A percentile compares a stretch with the other conserved stretches of the same genome.
Evolutionary conservation across 139 green algal species (phyloP).

Genomic region (Spirogloea muscicola): DNA sequence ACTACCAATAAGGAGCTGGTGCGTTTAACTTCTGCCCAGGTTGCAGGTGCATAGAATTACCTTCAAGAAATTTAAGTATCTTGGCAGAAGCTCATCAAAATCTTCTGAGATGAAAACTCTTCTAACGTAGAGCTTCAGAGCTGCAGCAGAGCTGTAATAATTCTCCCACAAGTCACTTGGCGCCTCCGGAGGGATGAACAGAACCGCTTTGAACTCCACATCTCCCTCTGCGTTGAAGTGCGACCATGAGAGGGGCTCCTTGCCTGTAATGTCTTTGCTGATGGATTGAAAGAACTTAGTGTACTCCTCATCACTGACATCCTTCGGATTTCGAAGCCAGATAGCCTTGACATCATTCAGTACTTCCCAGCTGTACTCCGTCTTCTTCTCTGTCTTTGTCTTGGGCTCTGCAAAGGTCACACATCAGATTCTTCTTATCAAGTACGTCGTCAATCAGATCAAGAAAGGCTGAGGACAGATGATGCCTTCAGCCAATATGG

Average conservation of each 20-base stretch:
- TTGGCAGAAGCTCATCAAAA: conserved; percentile 87
- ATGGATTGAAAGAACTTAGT: conserved; percentile 94
- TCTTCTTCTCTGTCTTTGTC: conserved; percentile 79
- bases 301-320: conserved; percentile 92
- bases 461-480: not conserved
- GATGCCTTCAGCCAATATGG: no score
- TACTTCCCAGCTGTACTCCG: conserved; percentile 82
- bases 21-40: no score
- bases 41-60: conserved; percentile 34
- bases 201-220: conserved; percentile 94
- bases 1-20: no score
- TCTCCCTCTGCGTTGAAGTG: conserved; percentile 98
- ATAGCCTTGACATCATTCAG: conserved; percentile 95
- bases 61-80: conserved; percentile 68
- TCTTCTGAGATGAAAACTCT: conserved; percentile 93
- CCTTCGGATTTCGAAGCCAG: conserved; percentile 83
- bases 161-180: conserved; percentile 79
- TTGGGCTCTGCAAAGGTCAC: conserved; percentile 57
- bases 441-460: no score
- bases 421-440: no score
- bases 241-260: conserved; percentile 70
- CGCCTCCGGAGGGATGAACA: conserved; percentile 79
- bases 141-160: conserved; percentile 76
- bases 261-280: conserved; percentile 58
- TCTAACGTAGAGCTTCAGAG: conserved; percentile 89